A percentile compares a stretch with the other conserved stretches of the same genome.
Conservation (phyloP, 768 basidiomycete species). For the Amanita jacksonii region DNA sequence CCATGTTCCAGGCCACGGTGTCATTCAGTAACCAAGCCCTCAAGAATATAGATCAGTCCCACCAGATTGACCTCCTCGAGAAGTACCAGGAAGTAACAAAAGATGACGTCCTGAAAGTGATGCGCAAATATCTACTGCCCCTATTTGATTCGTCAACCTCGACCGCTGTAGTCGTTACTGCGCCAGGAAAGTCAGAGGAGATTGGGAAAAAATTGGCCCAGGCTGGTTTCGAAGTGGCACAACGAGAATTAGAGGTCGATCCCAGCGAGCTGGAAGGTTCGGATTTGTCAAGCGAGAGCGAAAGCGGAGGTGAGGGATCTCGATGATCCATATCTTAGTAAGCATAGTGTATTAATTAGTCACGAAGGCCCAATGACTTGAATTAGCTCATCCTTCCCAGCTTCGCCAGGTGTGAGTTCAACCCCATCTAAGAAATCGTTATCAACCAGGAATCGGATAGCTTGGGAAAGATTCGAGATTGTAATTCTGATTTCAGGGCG, state of each 20-base stretch:
- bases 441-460: conserved; percentile 81
- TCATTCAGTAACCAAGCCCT: conserved; percentile 90
- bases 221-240: conserved; percentile 75
- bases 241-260: conserved; percentile 55
- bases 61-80: conserved; percentile 68
- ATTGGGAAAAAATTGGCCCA: conserved; percentile 53
- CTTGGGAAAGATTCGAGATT: conserved; percentile 87
- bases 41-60: conserved; percentile 69
- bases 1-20: conserved; percentile 47
- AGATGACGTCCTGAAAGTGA: conserved; percentile 59
- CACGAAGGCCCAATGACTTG: conserved; percentile 33
- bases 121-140: conserved; percentile 73
- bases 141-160: conserved; percentile 74
- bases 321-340: background rate
- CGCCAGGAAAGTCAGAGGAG: conserved; percentile 69
- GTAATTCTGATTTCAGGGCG: conserved; percentile 82
- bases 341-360: background rate
- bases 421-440: conserved; percentile 81
- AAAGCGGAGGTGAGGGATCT: conserved; percentile 21
- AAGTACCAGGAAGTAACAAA: conserved; percentile 74
- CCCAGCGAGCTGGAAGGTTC: conserved; percentile 35
- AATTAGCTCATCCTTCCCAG: conserved; percentile 45
- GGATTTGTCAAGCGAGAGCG: conserved; percentile 25
- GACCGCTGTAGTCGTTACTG: conserved; percentile 73
- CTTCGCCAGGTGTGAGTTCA: conserved; percentile 74